Evolutionary conservation across 805 yeast species (phyloP), one percentile per base, ranked within the genome.

Genomic region (Candida bentonensis): DNA sequence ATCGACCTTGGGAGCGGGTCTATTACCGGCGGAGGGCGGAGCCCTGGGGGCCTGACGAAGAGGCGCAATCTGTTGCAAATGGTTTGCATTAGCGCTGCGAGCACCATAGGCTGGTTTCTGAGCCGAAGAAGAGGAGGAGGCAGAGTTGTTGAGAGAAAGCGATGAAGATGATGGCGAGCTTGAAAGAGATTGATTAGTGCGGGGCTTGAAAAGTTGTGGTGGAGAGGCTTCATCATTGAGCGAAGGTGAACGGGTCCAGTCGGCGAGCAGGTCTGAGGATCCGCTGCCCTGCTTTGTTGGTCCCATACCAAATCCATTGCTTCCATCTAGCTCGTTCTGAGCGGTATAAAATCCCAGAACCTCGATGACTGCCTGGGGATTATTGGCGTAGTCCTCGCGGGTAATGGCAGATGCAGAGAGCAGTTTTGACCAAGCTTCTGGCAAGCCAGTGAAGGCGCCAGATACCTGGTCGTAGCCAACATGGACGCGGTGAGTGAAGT

Each of bases 401-500:
- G 95, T 77, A 47, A 92, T 87, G 44, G 96, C 96, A 54, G 87
- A 82, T 1, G 92, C 83, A 11, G 80, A 72, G 44, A 92, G 69
- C 27, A 88, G 68, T 49, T 76, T 73, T 49, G 86, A 86, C 98
- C 98, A 92, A 55, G 86, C 94, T 23, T 76, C 79, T 0, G 98
- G 98, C 39, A 92, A 67, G 2, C 96, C 97, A 0, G 92, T 85
- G 59, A 82, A 89, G 39, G 83, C 82, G 11, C 96, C 96, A 20
- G 86, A 74, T 49, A 73, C 75, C 3, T 78, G 71, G 60, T 89
- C 96, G 42, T 84, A 79, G 21, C 95, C 96, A 7, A 92, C 97
- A 56, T 92, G 97, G 23, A 88, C 96, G 56, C 80, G 83, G 60
- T 94, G 98, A 9, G 95, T 86, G 61, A 89, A 89, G 61, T 89